Evolutionary conservation across 1,284 basidiomycete species (phyloP).

Genomic region (Pterula multifida): DNA sequence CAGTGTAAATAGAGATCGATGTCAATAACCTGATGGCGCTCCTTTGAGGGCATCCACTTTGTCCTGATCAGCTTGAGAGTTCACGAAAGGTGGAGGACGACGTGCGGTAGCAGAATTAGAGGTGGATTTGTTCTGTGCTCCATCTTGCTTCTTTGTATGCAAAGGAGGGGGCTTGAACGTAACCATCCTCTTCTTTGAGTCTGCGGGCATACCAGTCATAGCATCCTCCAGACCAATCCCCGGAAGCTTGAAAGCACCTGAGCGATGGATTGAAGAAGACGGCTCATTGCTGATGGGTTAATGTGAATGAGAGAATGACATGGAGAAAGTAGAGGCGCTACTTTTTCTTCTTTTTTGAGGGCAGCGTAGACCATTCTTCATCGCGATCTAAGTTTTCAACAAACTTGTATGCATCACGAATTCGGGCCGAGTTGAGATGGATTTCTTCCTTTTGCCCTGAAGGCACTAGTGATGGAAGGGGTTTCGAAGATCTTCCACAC

Average conservation of each 20-base stretch:
- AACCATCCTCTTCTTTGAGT: not conserved
- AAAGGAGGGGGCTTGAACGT: not conserved
- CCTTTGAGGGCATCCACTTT: too few relatives aligned
- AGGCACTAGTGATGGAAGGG: too few relatives aligned
- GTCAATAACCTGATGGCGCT: too few relatives aligned
- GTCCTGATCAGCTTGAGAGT: too few relatives aligned
- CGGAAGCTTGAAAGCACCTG: not conserved
- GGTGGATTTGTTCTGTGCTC: not conserved
- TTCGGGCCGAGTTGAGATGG: too few relatives aligned
- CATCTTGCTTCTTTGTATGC: not conserved
- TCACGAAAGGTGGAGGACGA: too few relatives aligned
- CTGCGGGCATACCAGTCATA: not conserved
- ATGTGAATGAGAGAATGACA: too few relatives aligned
- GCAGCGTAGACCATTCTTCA: not conserved
- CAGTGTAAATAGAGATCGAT: too few relatives aligned
- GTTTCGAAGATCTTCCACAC: too few relatives aligned
- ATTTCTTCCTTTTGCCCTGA: too few relatives aligned
- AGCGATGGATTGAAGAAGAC: not conserved
- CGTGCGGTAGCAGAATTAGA: not conserved
- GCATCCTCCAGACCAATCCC: not conserved
- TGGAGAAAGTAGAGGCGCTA: not conserved
- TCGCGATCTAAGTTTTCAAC: not conserved
- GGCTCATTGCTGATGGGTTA: too few relatives aligned
- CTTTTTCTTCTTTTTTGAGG: not conserved
- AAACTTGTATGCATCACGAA: not conserved